Evolutionary conservation across 2,329 filamentous ascomycete species (phyloP), one percentile per base, ranked within the genome.

Genomic region (Aureobasidium sp.): DNA sequence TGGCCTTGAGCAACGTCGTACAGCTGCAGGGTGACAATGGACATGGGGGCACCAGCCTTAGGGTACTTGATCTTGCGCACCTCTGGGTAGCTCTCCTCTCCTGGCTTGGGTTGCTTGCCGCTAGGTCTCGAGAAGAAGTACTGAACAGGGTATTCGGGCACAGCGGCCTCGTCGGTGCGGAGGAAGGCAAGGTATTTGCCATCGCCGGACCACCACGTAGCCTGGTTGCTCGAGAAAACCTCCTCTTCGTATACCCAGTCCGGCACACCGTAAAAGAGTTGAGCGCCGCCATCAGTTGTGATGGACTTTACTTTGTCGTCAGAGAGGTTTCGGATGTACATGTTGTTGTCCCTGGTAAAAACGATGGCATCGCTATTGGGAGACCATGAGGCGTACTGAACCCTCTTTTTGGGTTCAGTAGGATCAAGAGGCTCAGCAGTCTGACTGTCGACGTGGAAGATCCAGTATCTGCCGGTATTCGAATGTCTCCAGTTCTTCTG

Each of bases 191-290:
- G 76, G 70, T 89, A 95, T 67, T 90, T 87, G 55, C 92, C 94
- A 71, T 95, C 90, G 37, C 86, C 82, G 35, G 90, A 93, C 92
- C 92, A 99, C 94, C 95, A 99, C 1, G 92, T 95, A 5, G 89
- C 93, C 63, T 84, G 90, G 66, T 89, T 88, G 1, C 83, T 87
- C 15, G 78, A 74, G 64, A 97, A 89, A 3, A 95, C 90, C 72
- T 95, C 90, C 67, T 88, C 85, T 70, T 95, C 90, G 68, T 95
- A 96, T 0, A 97, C 94, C 94, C 94, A 99, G 72, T 99, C 95
- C 0, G 94, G 94, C 21, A 96, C 84, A 19, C 94, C 94, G 68
- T 99, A 96, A 74, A 99, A 99, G 62, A 94, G 84, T 67, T 97
- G 85, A 0, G 85, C 79, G 0, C 93, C 90, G 13, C 95, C 94